Percentiles rank a stretch among this genome's conserved stretches.
Evolutionary conservation across 345 rosid genomes (phyloP).

Genomic region (Eucalyptus regnans): DNA sequence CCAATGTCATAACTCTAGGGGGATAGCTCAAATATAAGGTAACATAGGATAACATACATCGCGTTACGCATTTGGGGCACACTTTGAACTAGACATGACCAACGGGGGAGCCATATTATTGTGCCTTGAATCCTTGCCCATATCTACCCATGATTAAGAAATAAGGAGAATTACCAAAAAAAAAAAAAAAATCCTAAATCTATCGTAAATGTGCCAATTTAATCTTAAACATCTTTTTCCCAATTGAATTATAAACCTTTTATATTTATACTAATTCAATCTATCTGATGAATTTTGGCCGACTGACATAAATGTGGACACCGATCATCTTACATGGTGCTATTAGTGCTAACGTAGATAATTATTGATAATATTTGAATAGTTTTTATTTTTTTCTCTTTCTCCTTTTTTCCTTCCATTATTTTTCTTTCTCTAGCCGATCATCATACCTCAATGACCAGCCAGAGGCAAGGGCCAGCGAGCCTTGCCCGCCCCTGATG

Average conservation of each 20-base stretch:
- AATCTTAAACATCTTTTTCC: fast-evolving
- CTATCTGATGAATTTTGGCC: fast-evolving
- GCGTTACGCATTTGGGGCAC: not conserved
- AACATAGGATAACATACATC: not conserved
- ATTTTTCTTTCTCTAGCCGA: too few relatives aligned
- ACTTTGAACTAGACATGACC: not conserved
- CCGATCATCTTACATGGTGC: fast-evolving
- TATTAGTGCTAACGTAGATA: too few relatives aligned
- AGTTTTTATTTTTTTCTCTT: too few relatives aligned
- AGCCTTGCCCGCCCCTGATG: fast-evolving
- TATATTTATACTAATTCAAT: too few relatives aligned
- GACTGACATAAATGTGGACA: fast-evolving
- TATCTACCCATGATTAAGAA: not conserved
- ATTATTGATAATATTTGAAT: too few relatives aligned
- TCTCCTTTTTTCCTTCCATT: too few relatives aligned
- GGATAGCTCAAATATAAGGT: not conserved
- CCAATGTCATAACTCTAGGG: not conserved
- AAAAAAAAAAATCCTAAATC: fast-evolving
- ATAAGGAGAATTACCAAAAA: too few relatives aligned
- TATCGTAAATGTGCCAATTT: too few relatives aligned
- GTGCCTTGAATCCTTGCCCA: not conserved
- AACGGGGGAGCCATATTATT: not conserved
- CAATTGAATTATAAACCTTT: too few relatives aligned
- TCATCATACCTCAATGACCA: fast-evolving
- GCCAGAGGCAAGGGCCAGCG: too few relatives aligned